Evolutionary conservation across 225 moss, liverwort and hornwort genomes (phyloP), one percentile per base, ranked within the genome.

Genomic region (Marchantia polymorpha): DNA sequence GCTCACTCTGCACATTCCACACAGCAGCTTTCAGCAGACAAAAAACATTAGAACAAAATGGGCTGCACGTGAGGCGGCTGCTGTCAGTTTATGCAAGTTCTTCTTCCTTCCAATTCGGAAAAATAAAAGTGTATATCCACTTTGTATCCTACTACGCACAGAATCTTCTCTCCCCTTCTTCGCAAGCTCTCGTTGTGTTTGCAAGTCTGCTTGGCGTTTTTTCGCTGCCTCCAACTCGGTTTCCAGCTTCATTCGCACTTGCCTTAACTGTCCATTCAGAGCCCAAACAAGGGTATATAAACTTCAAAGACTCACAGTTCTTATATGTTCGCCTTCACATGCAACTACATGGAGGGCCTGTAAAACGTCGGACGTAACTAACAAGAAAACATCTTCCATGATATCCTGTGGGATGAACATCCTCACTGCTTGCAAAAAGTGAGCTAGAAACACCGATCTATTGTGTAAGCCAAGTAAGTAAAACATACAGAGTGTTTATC

Each of bases 161-260:
- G 93, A 95, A 10, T 88, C 89, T 77, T 93, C 90, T 84, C 93
- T 89, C 49, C 91, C 92, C 85, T 89, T 89, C 77, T 90, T 92
- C 19, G 85, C 86, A 69, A 79, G 82, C 69, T 93, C 89, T 51
- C 86, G 69, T 83, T 89, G 87, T 60, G 25, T 68, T 83, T 89
- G 83, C 61, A 95, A 59, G 83, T 92, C 90, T 15, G 83, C 73
- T 77, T 90, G 85, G 52, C 92, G 87, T 39, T 84, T 82, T 69
- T 69, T 88, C 17, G 77, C 78, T 51, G 80, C 66, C 52, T 87
- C 88, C 79, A 88, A 84, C 23, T 93, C 91, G 31, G 50, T 81
- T 80, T 92, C 86, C 78, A 92, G 65, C 78, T 89, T 93, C 30
- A 87, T 84, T 53, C 85, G 92, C 72, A 83, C 86, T 81, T 88